phyloP scores from a whole-genome alignment of 2,329 filamentous ascomycete genomes.

The Dryadomyces sulphureus region DNA sequence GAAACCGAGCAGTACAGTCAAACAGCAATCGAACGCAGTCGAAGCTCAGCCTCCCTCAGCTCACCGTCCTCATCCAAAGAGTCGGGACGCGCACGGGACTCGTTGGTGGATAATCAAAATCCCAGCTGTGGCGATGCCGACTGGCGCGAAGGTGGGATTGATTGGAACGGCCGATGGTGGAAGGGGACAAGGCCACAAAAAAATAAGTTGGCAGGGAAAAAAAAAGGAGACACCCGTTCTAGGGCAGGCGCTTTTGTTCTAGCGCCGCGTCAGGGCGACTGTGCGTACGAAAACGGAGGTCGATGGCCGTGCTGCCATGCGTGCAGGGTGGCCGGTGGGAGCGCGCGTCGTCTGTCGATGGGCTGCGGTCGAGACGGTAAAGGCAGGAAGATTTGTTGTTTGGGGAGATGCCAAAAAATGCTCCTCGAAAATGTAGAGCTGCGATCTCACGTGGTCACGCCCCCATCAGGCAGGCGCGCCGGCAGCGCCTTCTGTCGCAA shows the following conservation, averaged over 20 bases:
- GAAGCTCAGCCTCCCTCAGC: too few species aligned
- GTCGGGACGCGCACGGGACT: slow-evolving; percentile 3
- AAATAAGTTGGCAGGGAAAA: neutral
- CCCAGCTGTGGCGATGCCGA: slow-evolving; percentile 1
- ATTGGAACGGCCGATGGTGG: neutral
- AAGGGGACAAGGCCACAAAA: neutral
- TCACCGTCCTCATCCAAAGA: too few species aligned
- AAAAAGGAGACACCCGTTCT: neutral
- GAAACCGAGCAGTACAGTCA: too few species aligned
- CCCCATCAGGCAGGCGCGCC: neutral
- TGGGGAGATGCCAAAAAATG: neutral
- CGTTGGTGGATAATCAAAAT: neutral
- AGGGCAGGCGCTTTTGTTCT: too few species aligned
- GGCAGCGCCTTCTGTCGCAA: neutral
- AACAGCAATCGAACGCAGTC: too few species aligned
- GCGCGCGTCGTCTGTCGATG: too few species aligned
- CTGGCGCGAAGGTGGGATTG: neutral
- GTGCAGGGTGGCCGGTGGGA: neutral
- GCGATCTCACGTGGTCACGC: neutral
- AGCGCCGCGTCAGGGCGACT: too few species aligned
- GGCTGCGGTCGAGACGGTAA: too few species aligned
- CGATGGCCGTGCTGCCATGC: neutral
- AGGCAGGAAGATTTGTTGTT: neutral
- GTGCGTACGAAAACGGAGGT: too few species aligned
- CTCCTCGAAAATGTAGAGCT: neutral